Base-by-base conservation (phyloP, 2,329 filamentous ascomycete species). In the Chaetomium strumarium region DNA sequence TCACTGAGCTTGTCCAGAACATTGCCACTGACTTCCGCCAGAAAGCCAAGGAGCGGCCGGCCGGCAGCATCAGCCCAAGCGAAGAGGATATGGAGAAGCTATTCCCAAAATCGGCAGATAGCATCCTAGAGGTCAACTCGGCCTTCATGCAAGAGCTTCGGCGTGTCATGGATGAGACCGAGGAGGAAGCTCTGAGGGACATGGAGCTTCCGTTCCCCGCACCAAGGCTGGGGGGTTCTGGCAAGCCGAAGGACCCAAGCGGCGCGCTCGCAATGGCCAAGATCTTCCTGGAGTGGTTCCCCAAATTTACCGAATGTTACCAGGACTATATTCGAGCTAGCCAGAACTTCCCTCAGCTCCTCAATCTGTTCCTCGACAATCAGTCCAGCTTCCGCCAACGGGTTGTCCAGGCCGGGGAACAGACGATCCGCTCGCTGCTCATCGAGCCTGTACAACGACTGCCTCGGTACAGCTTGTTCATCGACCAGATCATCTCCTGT, bases 391-490 rank as follows among this genome's bases (percentile, higher is more conserved):
- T 96, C 66, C 86, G 86, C 2, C 85, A 86, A 60, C 78, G 88
- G 42, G 82, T 96, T 3, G 82, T 88, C 48, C 83, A 91, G 58
- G 86, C 86, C 2, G 92, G 93, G 51, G 93, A 97, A 67, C 93
- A 99, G 71, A 81, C 84, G 52, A 79, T 97, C 49, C 90, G 89
- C 45, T 97, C 93, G 3, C 80, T 93, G 57, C 79, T 99, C 50
- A 99, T 99, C 67, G 93, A 99, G 69, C 93, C 93, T 2, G 91
- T 99, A 0, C 93, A 99, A 68, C 81, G 93, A 48, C 78, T 99
- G 48, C 93, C 93, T 24, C 85, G 93, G 24, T 99, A 99, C 71
- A 96, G 90, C 64, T 76, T 99, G 34, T 86, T 97, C 65, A 97
- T 99, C 62, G 93, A 99, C 71, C 91, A 95, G 64, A 96, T 99